Percentiles rank a stretch among this genome's conserved stretches.
Evolutionary conservation across 1,284 basidiomycete genomes (phyloP).

Genomic region (Ustilago cynodontis): DNA sequence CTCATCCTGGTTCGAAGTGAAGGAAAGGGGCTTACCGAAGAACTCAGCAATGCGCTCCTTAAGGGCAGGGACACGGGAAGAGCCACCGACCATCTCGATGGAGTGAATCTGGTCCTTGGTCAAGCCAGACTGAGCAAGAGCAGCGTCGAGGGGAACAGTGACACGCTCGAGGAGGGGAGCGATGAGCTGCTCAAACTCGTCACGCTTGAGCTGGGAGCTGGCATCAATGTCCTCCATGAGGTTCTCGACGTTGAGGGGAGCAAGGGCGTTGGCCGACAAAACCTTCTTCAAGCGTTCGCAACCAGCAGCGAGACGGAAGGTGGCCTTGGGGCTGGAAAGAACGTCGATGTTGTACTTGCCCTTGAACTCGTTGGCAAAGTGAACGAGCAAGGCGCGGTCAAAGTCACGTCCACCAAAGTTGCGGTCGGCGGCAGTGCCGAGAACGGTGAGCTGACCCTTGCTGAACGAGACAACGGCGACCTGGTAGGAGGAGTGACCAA

Average conservation of each 20-base stretch:
- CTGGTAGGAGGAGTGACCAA: conserved; percentile 70
- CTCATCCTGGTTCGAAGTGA: conserved; percentile 69
- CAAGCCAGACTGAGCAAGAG: conserved; percentile 65
- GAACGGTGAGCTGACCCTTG: conserved; percentile 69
- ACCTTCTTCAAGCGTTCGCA: conserved; percentile 70
- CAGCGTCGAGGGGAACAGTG: conserved; percentile 60
- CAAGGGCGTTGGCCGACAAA: conserved; percentile 68
- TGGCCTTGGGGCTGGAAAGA: conserved; percentile 67
- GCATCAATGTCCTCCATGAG: conserved; percentile 70
- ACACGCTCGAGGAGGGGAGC: conserved; percentile 63
- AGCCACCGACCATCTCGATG: conserved; percentile 68
- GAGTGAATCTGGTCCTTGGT: conserved; percentile 67
- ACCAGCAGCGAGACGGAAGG: conserved; percentile 67
- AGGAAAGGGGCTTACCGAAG: conserved; percentile 64
- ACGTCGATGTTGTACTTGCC: conserved; percentile 70
- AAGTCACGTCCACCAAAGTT: conserved; percentile 70
- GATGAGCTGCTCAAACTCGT: conserved; percentile 68
- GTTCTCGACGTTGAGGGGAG: conserved; percentile 69
- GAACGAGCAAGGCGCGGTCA: conserved; percentile 67
- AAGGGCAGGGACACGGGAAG: conserved; percentile 67
- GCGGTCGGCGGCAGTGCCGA: conserved; percentile 66
- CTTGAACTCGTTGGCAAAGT: conserved; percentile 70
- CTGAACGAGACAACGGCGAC: conserved; percentile 68
- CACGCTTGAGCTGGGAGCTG: conserved; percentile 68
- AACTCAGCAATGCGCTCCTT: conserved; percentile 65